Evolutionary conservation across 495 filamentous ascomycete genomes (phyloP), one percentile per base, ranked within the genome.

Genomic region (Baudoinia panamericana): DNA sequence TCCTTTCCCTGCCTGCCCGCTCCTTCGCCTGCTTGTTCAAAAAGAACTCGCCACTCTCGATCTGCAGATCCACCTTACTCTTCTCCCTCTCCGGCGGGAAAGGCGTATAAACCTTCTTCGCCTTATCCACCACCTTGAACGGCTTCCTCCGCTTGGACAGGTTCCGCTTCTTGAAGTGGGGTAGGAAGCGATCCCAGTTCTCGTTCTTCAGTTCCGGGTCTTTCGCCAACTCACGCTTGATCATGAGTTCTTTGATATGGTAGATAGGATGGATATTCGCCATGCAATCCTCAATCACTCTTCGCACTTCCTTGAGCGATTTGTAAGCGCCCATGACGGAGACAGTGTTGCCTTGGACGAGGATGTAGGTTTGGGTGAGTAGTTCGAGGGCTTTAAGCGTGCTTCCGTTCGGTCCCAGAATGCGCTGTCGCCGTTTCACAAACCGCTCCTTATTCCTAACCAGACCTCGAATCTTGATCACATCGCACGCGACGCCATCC

Each of bases 171-270:
- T 95, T 96, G 70, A 95, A 97, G 59, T 97, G 84, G 17, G 90
- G 90, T 23, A 99, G 67, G 65, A 95, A 99, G 6, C 92, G 79
- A 50, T 90, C 83, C 90, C 90, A 97, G 52, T 78, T 85, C 60
- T 96, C 84, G 52, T 79, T 67, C 23, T 69, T 80, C 16, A 97
- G 72, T 21, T 78, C 80, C 2, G 88, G 88, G 55, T 96, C 88
- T 61, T 95, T 94, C 34, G 80, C 82, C n/a, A 99, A 69, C 63
- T 99, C 92, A 20, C 87, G 80, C 65, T 93, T 94, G 65, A 99
- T 93, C 90, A 96, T 95, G 56, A 96, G 72, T 59, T 95, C 87
- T 41, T 99, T 99, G 66, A 99, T 88, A 54, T 87, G 75, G 61
- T 92, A 93, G 51, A 86, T 86, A 1, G 82, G 80, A 56, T 92